These are phyloP conservation scores for Podospora fimiseda DNA, from an alignment of 495 filamentous ascomycete species.

Conservation along the genomic window DNA sequence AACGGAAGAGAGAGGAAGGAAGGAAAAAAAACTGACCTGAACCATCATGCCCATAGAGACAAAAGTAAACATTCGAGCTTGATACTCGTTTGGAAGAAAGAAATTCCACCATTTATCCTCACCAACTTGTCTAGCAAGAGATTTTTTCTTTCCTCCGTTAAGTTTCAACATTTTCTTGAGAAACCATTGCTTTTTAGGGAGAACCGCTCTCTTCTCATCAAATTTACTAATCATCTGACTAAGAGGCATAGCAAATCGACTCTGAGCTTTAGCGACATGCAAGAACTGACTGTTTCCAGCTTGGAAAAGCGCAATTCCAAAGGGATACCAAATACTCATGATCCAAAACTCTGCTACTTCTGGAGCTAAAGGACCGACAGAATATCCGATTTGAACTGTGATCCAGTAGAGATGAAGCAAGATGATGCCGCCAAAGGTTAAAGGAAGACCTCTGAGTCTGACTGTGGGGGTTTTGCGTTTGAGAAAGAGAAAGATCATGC, in stretches of 20 bases:
- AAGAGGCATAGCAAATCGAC: slow-evolving; percentile 29
- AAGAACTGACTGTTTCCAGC: slow-evolving; percentile 61
- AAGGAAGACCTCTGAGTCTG: slow-evolving; percentile 55
- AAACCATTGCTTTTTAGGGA: not conserved
- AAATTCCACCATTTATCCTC: not conserved
- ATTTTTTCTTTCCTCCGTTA: not conserved
- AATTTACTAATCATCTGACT: slow-evolving; percentile 20
- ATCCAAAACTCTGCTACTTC: slow-evolving; percentile 56
- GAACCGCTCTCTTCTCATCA: slow-evolving; percentile 24
- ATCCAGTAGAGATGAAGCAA: slow-evolving; percentile 61
- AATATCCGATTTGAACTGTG: slow-evolving; percentile 53
- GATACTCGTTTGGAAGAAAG: slow-evolving; percentile 36
- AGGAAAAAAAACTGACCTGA: slow-evolving; percentile 36
- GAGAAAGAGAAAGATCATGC: slow-evolving; percentile 48
- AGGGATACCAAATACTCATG: slow-evolving; percentile 65
- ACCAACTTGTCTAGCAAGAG: not conserved
- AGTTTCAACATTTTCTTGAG: not conserved
- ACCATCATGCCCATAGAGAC: slow-evolving; percentile 47
- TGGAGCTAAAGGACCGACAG: slow-evolving; percentile 52
- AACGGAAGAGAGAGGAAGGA: not conserved
- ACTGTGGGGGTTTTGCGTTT: slow-evolving; percentile 53
- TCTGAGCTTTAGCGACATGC: slow-evolving; percentile 52
- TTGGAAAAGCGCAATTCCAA: slow-evolving; percentile 66
- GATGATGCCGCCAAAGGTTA: slow-evolving; percentile 52
- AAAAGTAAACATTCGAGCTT: slow-evolving; percentile 38